Percentiles rank a stretch among this genome's conserved stretches.
Evolutionary conservation across 208 protist species (phyloP).

Genomic region (Trypanosoma grayi): DNA sequence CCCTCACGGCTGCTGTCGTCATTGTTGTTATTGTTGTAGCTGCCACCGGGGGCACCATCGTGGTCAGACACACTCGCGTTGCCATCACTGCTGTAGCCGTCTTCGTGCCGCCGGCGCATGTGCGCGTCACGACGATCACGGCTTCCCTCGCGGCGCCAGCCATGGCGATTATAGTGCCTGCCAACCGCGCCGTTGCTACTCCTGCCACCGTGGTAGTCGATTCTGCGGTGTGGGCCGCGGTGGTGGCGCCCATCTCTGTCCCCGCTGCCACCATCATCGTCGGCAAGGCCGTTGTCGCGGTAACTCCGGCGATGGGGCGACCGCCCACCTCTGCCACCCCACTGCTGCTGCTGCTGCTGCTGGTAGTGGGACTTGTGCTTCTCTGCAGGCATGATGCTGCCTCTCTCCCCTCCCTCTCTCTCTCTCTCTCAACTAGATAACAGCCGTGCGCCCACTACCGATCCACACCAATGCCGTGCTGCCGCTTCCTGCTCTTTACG

Average conservation of each 20-base stretch:
- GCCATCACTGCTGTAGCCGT: no score
- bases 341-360: neutral
- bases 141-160: neutral
- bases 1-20: neutral
- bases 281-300: neutral
- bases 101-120: no score
- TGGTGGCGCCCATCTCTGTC: neutral
- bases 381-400: neutral
- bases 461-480: neutral
- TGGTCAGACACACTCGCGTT: no score
- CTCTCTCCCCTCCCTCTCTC: neutral
- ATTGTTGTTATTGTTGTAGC: neutral
- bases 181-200: neutral
- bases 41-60: neutral
- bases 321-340: neutral
- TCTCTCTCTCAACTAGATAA: neutral
- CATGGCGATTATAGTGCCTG: neutral
- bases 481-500: no score
- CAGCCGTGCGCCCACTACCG: neutral
- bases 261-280: neutral
- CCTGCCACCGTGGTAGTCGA: neutral
- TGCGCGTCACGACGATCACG: no score
- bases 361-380: neutral
- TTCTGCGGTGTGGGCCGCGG: neutral
- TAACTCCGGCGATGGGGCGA: neutral